Evolutionary conservation across 148 eudicot genomes (phyloP), one percentile per base, ranked within the genome.

Genomic region (Rhododendron griersonianum): DNA sequence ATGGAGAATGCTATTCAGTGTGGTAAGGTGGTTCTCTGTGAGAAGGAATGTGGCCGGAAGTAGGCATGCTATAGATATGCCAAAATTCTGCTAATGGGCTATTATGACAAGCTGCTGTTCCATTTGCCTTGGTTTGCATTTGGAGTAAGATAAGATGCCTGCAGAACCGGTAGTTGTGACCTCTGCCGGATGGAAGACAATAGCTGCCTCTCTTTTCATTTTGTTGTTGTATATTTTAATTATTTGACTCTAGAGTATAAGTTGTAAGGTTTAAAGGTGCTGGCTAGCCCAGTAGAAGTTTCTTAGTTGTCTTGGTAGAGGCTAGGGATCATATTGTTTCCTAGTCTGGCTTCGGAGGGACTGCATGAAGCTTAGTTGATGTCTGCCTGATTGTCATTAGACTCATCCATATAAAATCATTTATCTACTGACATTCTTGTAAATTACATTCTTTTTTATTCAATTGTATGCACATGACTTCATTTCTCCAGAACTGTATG

Each of bases 1-100:
- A 77, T 84, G 86, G 86, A 84, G 71, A 77, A 75, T 84, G 74
- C 45, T 84, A 39, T 84, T 84, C 86, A 84, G 81, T 33, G 51
- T 84, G 9, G 80, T 57, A 14, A 39, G 80, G 81, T 84, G 86
- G 86, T 84, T 84, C 65, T 84, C 74, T 19, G 81, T 84, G 73
- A 57, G 86, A 23, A 84, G 86, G 71, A 84, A 80, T 15, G 65
- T 16, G 45, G 44, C 83, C 21, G 15, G 65, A 53, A 30, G 37
- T 53, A 35, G 44, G 44, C 83, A 53, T 80, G 83, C 35, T 30
- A 51, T 80, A 53, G 83, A 80, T 30, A 3, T 80, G 83, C 83
- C 37, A 37, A 51, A 57, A 21, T 33, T 47, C 83, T 53, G 61
- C 63, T 80, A 33, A 18, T 80, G 83, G 65, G 14, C 11, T 48